These are phyloP conservation scores for Talaromyces sp. DNA, from an alignment of 2,329 filamentous ascomycete species.

Conservation along the genomic window DNA sequence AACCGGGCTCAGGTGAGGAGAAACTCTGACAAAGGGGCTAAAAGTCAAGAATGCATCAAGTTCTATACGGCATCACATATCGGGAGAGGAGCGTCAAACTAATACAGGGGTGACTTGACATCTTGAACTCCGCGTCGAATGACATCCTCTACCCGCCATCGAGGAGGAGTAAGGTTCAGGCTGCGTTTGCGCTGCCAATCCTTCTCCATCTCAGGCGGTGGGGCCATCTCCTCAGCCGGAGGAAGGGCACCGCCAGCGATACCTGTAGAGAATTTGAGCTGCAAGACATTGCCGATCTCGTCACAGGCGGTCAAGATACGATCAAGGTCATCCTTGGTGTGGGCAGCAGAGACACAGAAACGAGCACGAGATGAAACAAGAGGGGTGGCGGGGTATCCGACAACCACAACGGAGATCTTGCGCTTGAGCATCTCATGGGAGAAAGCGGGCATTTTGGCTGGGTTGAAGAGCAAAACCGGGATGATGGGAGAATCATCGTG, in stretches of 20 bases:
- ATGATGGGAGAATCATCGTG: constrained; percentile 98
- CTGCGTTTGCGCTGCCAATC: constrained; percentile 60
- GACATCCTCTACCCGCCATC: constrained; percentile 78
- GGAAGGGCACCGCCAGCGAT: constrained; percentile 84
- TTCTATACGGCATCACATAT: constrained; percentile 19
- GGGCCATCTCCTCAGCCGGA: constrained; percentile 68
- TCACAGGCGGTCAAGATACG: constrained; percentile 86
- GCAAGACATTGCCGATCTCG: constrained; percentile 86
- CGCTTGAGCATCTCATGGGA: constrained; percentile 98
- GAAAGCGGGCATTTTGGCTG: constrained; percentile 98
- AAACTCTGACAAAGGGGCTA: constrained; percentile 12
- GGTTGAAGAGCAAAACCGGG: constrained; percentile 91
- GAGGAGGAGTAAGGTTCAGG: constrained; percentile 64
- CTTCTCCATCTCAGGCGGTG: constrained; percentile 67
- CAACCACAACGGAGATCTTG: constrained; percentile 96
- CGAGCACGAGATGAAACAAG: constrained; percentile 91
- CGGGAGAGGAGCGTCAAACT: constrained; percentile 28
- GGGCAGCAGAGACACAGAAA: constrained; percentile 92
- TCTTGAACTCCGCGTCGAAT: constrained; percentile 74
- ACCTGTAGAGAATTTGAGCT: constrained; percentile 96
- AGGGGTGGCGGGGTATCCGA: constrained; percentile 94
- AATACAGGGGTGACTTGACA: constrained; percentile 71
- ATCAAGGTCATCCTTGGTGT: constrained; percentile 98
- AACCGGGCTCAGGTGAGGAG: constrained; percentile 28
- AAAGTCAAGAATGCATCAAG: constrained; percentile 15